phyloP scores from a whole-genome alignment of 2,329 filamentous ascomycete genomes.

The Cryphonectria parasitica region DNA sequence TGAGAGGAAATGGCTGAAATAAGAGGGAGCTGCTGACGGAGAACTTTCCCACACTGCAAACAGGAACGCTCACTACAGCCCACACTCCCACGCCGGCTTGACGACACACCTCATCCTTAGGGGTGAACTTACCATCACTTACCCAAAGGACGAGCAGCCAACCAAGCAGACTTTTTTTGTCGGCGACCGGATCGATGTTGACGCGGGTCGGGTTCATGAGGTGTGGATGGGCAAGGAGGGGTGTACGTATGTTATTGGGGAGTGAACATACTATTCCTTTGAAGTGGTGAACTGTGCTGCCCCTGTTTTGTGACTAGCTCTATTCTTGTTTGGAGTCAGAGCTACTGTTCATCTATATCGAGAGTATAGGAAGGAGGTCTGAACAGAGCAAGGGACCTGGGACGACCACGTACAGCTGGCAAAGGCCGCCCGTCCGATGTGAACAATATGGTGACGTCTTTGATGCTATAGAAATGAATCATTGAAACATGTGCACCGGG shows the following conservation, averaged over 20 bases:
- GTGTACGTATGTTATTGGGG: slow-evolving; percentile 70
- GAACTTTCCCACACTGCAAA: slow-evolving; percentile 8
- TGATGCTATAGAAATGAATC: not conserved
- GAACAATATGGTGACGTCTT: not conserved
- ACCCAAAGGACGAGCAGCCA: slow-evolving; percentile 60
- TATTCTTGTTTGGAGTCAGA: too few relatives aligned
- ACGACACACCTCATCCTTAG: slow-evolving; percentile 72
- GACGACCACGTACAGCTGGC: not conserved
- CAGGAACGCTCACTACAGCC: slow-evolving; percentile 70
- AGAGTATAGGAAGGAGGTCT: not conserved
- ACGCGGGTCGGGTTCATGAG: slow-evolving; percentile 66
- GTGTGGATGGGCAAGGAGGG: slow-evolving; percentile 70
- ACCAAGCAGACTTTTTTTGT: slow-evolving; percentile 62
- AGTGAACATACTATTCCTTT: slow-evolving; percentile 40
- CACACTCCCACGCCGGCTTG: slow-evolving; percentile 65
- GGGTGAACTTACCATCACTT: slow-evolving; percentile 68
- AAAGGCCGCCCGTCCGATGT: not conserved
- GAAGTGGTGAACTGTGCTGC: not conserved
- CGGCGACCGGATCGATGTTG: slow-evolving; percentile 69
- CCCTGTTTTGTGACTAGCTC: not conserved
- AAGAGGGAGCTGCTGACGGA: slow-evolving; percentile 25
- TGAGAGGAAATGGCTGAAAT: not conserved
- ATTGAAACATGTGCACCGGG: not conserved
- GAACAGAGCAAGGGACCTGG: too few relatives aligned
- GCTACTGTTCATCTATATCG: not conserved